A percentile compares a stretch with the other conserved stretches of the same genome.
These are phyloP conservation scores for Voacanga thouarsii DNA, from an alignment of 257 asterid species.

Conservation along the genomic window DNA sequence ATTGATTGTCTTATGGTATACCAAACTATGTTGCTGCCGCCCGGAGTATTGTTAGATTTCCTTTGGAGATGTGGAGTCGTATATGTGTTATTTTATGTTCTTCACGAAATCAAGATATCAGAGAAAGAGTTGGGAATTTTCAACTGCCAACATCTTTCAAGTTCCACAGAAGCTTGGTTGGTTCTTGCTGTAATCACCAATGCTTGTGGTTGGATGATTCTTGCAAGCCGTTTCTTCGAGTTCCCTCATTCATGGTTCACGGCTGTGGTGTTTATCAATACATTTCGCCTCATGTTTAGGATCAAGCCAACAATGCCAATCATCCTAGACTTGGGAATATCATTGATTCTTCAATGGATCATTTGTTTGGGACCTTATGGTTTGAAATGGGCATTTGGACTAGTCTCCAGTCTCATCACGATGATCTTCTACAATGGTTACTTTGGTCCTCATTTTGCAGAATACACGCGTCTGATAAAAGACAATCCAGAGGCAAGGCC, in stretches of 20 bases:
- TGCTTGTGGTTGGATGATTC: constrained; percentile 31
- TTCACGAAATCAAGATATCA: constrained; percentile 8
- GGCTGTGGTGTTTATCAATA: constrained; percentile 28
- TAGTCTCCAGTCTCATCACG: constrained; percentile 28
- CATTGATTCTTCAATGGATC: constrained; percentile 28
- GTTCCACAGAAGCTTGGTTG: constrained; percentile 33
- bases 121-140: constrained; percentile 10
- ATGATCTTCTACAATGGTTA: constrained; percentile 30
- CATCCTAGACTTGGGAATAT: constrained; percentile 30
- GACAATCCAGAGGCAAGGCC: constrained; percentile 26
- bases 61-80: constrained; percentile 10
- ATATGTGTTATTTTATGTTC: neutral
- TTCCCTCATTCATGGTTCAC: constrained; percentile 30
- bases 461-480: constrained; percentile 17
- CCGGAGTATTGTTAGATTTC: neutral
- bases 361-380: constrained; percentile 11
- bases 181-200: constrained; percentile 31
- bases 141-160: constrained; percentile 25
- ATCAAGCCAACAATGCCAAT: constrained; percentile 31
- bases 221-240: constrained; percentile 27
- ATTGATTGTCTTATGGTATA: neutral
- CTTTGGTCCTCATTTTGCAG: constrained; percentile 23
- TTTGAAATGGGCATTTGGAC: constrained; percentile 28
- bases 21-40: neutral
- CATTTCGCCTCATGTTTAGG: constrained; percentile 30